A percentile compares a stretch with the other conserved stretches of the same genome.
These are phyloP conservation scores for Fusarium vanettenii DNA, from an alignment of 2,329 filamentous ascomycete species.

Conservation along the genomic window DNA sequence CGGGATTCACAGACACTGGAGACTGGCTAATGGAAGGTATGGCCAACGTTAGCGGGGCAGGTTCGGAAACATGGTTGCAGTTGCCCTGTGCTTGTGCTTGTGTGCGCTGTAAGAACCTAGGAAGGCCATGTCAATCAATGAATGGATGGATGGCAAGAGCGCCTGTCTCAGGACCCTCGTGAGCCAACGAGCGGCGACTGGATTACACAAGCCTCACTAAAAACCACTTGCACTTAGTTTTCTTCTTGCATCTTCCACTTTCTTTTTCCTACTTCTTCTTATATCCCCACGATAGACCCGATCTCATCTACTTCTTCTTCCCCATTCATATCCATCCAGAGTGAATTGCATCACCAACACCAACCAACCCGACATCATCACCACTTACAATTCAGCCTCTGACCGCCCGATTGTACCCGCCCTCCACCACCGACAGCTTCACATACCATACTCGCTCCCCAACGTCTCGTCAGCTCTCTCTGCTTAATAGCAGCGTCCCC, in stretches of 20 bases:
- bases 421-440: not conserved
- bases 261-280: not conserved
- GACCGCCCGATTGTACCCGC: not conserved
- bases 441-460: not conserved
- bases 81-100: too few species aligned
- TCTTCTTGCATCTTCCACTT: not conserved
- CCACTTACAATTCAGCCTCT: slow-evolving; percentile 1
- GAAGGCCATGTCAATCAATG: not conserved
- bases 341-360: not conserved
- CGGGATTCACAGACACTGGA: slow-evolving; percentile 10
- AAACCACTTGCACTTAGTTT: not conserved
- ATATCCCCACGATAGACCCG: slow-evolving; percentile 18
- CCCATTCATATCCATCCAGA: not conserved
- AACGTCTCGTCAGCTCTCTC: not conserved
- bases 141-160: slow-evolving; percentile 8
- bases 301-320: not conserved
- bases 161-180: slow-evolving; percentile 16
- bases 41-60: slow-evolving; percentile 4
- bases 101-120: not conserved
- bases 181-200: slow-evolving; percentile 36
- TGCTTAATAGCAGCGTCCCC: not conserved
- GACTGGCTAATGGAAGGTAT: not conserved
- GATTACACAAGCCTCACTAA: slow-evolving; percentile 38
- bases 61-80: slow-evolving; percentile 30
- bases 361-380: not conserved